Percentiles rank a stretch among this genome's conserved stretches.
Evolutionary conservation across 2,329 filamentous ascomycete genomes (phyloP).

Genomic region (Clarireedia sp.): DNA sequence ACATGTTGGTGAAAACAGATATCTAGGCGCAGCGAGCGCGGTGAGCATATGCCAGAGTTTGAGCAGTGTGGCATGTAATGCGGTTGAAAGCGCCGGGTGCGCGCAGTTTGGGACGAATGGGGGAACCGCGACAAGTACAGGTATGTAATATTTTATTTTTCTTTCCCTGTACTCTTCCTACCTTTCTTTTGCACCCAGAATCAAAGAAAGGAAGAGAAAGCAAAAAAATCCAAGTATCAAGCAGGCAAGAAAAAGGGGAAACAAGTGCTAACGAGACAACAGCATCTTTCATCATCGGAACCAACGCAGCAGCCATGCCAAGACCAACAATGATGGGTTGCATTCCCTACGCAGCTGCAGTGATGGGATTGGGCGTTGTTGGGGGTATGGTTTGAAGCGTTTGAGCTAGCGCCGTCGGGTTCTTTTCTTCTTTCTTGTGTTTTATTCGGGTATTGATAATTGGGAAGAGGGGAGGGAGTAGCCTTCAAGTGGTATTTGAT

Average conservation of each 20-base stretch:
- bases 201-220: too few relatives aligned
- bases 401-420: too few relatives aligned
- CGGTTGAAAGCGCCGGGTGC: conserved; percentile 23
- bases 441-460: too few relatives aligned
- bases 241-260: too few relatives aligned
- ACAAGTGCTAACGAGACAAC: too few relatives aligned
- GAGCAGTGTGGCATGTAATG: conserved; percentile 43
- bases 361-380: not conserved
- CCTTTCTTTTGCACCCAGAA: too few relatives aligned
- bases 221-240: too few relatives aligned
- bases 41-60: conserved; percentile 49
- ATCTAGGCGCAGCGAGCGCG: conserved; percentile 38
- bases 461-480: too few relatives aligned
- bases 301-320: conserved; percentile 1
- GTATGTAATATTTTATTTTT: not conserved
- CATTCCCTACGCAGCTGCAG: conserved; percentile 3
- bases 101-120: conserved; percentile 20
- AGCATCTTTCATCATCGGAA: not conserved
- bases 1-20: conserved; percentile 9
- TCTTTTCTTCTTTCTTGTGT: too few relatives aligned
- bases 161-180: not conserved
- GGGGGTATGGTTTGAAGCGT: not conserved
- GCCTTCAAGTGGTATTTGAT: too few relatives aligned
- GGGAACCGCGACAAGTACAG: conserved; percentile 8
- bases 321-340: conserved; percentile 5